phyloP scores from a whole-genome alignment of 2,329 filamentous ascomycete species.

The Colletotrichum lindemuthianum region DNA sequence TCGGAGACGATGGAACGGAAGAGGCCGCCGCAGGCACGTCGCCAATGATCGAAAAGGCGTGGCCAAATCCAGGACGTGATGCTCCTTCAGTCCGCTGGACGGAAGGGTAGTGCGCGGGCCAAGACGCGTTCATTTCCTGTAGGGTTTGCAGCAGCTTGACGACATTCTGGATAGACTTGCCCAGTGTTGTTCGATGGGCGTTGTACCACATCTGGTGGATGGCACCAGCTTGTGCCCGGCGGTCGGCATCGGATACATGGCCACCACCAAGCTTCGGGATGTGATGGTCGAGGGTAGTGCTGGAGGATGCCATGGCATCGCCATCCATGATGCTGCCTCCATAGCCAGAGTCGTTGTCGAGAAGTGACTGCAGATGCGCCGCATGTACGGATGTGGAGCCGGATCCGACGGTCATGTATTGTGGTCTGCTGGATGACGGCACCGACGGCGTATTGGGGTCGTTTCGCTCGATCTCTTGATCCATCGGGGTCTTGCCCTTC shows the following conservation, averaged over 20 bases:
- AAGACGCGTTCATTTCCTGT: constrained; percentile 88
- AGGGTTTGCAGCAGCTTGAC: constrained; percentile 85
- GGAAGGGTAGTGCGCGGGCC: constrained; percentile 95
- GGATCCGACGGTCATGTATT: constrained; percentile 89
- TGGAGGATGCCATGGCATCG: constrained; percentile 52
- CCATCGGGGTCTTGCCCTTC: constrained; percentile 62
- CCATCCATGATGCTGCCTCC: constrained; percentile 81
- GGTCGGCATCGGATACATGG: constrained; percentile 54
- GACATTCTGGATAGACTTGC: constrained; percentile 85
- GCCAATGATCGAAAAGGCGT: constrained; percentile 69
- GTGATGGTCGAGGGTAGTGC: constrained; percentile 39
- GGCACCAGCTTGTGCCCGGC: constrained; percentile 76
- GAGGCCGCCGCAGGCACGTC: constrained; percentile 54
- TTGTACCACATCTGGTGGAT: constrained; percentile 96
- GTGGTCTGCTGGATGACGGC: constrained; percentile 45
- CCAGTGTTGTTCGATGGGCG: constrained; percentile 87
- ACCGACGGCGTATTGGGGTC: constrained; percentile 41
- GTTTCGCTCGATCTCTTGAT: constrained; percentile 41
- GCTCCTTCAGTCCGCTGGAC: constrained; percentile 71
- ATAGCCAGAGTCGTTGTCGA: constrained; percentile 93
- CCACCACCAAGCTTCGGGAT: constrained; percentile 34
- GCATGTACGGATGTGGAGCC: constrained; percentile 86
- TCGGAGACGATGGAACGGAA: constrained; percentile 47
- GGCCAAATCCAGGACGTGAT: constrained; percentile 69
- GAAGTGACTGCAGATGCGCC: constrained; percentile 79